phyloP scores from a whole-genome alignment of 495 filamentous ascomycete species.

The Venustampulla echinocandica region DNA sequence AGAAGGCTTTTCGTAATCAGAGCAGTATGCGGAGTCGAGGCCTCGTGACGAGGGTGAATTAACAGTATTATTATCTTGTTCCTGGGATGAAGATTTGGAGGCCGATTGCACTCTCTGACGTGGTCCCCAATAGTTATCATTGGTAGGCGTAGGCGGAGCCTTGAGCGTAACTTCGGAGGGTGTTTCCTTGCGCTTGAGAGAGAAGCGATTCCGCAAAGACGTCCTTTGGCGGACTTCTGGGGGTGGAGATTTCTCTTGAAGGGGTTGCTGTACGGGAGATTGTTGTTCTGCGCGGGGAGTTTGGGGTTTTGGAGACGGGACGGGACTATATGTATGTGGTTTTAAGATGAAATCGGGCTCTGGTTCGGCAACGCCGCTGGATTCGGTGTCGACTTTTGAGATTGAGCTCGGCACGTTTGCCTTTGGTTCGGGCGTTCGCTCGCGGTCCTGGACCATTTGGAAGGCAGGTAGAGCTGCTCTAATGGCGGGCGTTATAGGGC shows the following conservation, averaged over 20 bases:
- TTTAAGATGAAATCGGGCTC: constrained; percentile 35
- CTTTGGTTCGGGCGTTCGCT: constrained; percentile 16
- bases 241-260: constrained; percentile 6
- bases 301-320: constrained; percentile 28
- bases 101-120: constrained; percentile 21
- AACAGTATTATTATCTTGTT: constrained; percentile 2
- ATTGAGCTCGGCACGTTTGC: background rate
- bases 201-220: constrained; percentile 41
- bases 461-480: constrained; percentile 19
- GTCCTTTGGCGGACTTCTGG: constrained; percentile 26
- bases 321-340: constrained; percentile 45
- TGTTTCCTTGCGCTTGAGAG: constrained; percentile 29
- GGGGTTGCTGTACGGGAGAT: background rate
- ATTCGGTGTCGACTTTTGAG: constrained; percentile 6
- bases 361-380: constrained; percentile 19
- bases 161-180: constrained; percentile 8
- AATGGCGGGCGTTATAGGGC: constrained; percentile 20
- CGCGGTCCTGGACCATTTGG: constrained; percentile 20
- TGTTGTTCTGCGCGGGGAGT: background rate
- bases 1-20: constrained; percentile 35
- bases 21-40: constrained; percentile 44
- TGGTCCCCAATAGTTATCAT: constrained; percentile 25
- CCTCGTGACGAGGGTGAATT: constrained; percentile 28
- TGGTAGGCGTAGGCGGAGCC: constrained; percentile 16
- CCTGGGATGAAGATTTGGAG: constrained; percentile 5